Conservation (phyloP, 2,329 filamentous ascomycete genomes). For the Ceratocystiopsis sp. region DNA sequence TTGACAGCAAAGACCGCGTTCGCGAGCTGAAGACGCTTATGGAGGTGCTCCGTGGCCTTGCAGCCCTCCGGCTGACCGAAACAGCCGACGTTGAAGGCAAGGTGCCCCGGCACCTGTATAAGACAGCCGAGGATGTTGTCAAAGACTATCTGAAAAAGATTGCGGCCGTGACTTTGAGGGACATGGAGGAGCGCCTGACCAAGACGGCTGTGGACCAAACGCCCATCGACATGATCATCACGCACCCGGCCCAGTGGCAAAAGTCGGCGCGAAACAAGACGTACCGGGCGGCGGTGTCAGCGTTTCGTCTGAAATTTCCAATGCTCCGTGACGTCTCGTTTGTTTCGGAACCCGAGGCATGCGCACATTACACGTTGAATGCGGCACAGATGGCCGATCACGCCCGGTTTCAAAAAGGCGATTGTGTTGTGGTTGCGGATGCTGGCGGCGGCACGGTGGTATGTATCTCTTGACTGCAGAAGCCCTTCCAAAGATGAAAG, state of each 20-base stretch:
- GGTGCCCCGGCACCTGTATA: slow-evolving; percentile 6
- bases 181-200: slow-evolving; percentile 3
- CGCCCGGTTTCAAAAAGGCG: slow-evolving; percentile 8
- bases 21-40: slow-evolving; percentile 5
- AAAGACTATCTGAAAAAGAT: slow-evolving; percentile 8
- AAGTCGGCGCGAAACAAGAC: slow-evolving; percentile 7
- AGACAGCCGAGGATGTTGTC: slow-evolving; percentile 7
- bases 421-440: slow-evolving; percentile 14
- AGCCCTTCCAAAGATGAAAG: neutral
- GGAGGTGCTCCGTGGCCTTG: slow-evolving; percentile 5
- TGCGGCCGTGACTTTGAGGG: slow-evolving; percentile 4
- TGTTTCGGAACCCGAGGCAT: slow-evolving; percentile 9
- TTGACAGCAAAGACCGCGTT: neutral
- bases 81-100: neutral
- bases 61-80: slow-evolving; percentile 2
- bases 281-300: slow-evolving; percentile 6
- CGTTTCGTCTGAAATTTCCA: slow-evolving; percentile 5
- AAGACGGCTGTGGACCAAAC: slow-evolving; percentile 3
- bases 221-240: slow-evolving; percentile 9
- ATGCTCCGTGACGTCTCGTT: slow-evolving; percentile 7
- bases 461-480: neutral
- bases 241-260: slow-evolving; percentile 9
- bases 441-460: slow-evolving; percentile 13
- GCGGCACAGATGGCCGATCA: slow-evolving; percentile 11
- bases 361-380: slow-evolving; percentile 10